Evolutionary conservation across 306 rosid species (phyloP), one percentile per base, ranked within the genome.

Genomic region (Fagus crenata): DNA sequence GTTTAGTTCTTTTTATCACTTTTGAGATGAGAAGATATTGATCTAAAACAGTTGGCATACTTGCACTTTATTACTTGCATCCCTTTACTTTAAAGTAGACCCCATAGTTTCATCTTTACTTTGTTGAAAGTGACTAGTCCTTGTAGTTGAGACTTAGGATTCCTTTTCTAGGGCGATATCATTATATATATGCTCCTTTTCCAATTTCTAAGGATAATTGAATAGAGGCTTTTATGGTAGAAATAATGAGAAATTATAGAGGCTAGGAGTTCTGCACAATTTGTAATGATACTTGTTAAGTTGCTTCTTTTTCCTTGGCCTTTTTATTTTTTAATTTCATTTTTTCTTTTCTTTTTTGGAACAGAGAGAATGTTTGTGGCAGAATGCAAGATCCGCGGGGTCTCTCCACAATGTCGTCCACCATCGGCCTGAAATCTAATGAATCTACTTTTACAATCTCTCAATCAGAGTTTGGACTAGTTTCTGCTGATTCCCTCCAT

Each of bases 401-500:
- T 35, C 81, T 73, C 58, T 69, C 84, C 1, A 75, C 58, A 67
- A 70, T 84, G 64, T 73, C 87, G 70, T 54, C 86, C 31, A 54
- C 75, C 32, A 65, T 81, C 60, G 69, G 65, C 56, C 69, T 40
- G 31, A 79, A 81, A 70, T 22, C 80, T 33, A 75, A 77, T 32
- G 71, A 58, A 15, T 33, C 63, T 0, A 61, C 49, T 43, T 78
- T 71, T 49, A 75, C 67, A 71, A 42, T 76, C 8, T 46, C 86
- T 18, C 79, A n/a, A 3, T 72, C 83, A 68, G 86, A 53, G 80
- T 85, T 77, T 70, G 90, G 90, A 49, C 80, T 80, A 61, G 90
- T 85, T 76, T 75, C 85, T 49, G 82, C 87, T 0, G 87, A 80
- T 85, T 82, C 90, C 72, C 88, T 86, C 70, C 84, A 86, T 79